Evolutionary conservation across 2,329 filamentous ascomycete species (phyloP).

Genomic region (Diaporthe humulicola): DNA sequence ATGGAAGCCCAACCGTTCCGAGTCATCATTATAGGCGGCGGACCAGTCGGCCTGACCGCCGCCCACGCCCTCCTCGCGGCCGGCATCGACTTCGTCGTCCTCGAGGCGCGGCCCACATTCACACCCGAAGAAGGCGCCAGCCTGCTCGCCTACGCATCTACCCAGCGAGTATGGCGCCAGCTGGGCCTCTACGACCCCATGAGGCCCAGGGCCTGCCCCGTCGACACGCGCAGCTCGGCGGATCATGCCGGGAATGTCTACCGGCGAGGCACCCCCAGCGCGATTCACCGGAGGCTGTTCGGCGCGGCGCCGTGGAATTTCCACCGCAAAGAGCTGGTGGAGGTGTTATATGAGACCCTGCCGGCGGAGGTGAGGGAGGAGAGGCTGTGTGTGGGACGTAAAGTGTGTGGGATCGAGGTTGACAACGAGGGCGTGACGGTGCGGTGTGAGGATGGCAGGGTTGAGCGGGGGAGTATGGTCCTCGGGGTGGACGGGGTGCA

Average conservation of each 20-base stretch:
- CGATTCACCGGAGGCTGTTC: not conserved
- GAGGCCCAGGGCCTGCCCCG: not conserved
- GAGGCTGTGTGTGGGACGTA: not conserved
- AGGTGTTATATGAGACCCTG: slow-evolving; percentile 1
- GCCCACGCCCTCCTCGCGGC: slow-evolving; percentile 48
- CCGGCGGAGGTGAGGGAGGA: not conserved
- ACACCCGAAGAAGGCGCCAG: slow-evolving; percentile 28
- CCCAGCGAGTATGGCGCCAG: slow-evolving; percentile 28
- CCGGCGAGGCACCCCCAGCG: not conserved
- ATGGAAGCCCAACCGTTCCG: slow-evolving; percentile 26
- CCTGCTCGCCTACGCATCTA: slow-evolving; percentile 21
- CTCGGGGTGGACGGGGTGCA: slow-evolving; percentile 59
- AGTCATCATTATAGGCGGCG: slow-evolving; percentile 49
- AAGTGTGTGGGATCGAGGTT: slow-evolving; percentile 15
- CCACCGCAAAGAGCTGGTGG: slow-evolving; percentile 20
- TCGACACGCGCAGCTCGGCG: slow-evolving; percentile 8
- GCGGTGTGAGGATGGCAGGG: slow-evolving; percentile 19
- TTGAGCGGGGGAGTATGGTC: slow-evolving; percentile 51
- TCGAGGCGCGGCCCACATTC: slow-evolving; percentile 46
- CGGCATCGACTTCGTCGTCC: slow-evolving; percentile 54
- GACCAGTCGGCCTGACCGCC: slow-evolving; percentile 47
- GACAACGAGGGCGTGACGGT: slow-evolving; percentile 32
- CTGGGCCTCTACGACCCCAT: slow-evolving; percentile 8
- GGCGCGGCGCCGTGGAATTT: slow-evolving; percentile 23
- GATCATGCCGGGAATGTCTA: not conserved